phyloP scores from a whole-genome alignment of 2,329 filamentous ascomycete genomes.

The Nothopassalora personata region DNA sequence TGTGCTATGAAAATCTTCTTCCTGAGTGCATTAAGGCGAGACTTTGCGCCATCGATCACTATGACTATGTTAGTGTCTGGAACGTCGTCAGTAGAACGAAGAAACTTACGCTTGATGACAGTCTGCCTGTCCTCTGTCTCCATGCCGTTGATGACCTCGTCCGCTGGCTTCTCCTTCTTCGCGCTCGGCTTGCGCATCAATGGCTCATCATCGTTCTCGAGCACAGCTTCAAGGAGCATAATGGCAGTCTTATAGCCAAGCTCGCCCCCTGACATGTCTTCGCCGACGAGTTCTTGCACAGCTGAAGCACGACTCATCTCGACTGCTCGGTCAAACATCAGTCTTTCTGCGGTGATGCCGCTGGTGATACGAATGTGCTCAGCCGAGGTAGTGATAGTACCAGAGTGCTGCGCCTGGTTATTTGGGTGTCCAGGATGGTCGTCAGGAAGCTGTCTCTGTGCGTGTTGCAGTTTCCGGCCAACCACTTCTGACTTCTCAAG shows the following conservation, averaged over 20 bases:
- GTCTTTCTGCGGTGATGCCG: conserved; percentile 87
- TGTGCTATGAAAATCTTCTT: conserved; percentile 42
- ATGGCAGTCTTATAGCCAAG: conserved; percentile 91
- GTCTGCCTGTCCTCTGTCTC: conserved; percentile 68
- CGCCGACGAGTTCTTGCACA: conserved; percentile 90
- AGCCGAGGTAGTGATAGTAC: conserved; percentile 55
- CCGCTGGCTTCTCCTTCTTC: conserved; percentile 44
- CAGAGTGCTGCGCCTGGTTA: conserved; percentile 60
- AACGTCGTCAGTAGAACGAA: not conserved
- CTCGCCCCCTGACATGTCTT: conserved; percentile 81
- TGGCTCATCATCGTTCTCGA: conserved; percentile 70
- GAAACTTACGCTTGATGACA: conserved; percentile 63
- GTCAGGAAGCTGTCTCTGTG: conserved; percentile 73
- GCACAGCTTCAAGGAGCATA: conserved; percentile 86
- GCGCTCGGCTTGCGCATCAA: conserved; percentile 41
- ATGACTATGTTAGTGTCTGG: conserved; percentile 23
- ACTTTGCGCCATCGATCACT: conserved; percentile 45
- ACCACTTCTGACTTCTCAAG: conserved; percentile 94
- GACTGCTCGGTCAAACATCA: conserved; percentile 95
- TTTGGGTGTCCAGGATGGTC: conserved; percentile 82
- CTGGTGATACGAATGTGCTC: conserved; percentile 80
- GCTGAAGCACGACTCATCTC: conserved; percentile 95
- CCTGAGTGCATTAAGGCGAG: conserved; percentile 39
- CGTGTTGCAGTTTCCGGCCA: conserved; percentile 78
- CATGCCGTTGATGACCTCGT: conserved; percentile 47